A percentile compares a stretch with the other conserved stretches of the same genome.
Evolutionary conservation across 176 grass and related monocot species (phyloP).

Genomic region (Leersia perrieri): DNA sequence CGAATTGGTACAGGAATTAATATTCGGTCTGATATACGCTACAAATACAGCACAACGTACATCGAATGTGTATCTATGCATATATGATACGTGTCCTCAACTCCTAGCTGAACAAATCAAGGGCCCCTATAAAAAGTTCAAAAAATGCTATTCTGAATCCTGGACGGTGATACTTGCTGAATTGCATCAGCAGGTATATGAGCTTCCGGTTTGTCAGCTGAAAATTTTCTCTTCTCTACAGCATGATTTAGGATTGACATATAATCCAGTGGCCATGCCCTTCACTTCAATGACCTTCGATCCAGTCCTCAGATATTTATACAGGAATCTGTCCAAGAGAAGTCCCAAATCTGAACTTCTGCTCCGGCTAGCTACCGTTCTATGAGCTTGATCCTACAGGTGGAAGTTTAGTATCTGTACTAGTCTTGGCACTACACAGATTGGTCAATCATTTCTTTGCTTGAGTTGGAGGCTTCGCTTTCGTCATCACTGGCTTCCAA

Average conservation of each 20-base stretch:
- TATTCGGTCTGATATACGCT: neutral
- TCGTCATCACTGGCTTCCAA: slow-evolving; percentile 47
- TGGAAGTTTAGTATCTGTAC: neutral
- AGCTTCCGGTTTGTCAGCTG: neutral
- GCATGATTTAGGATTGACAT: neutral
- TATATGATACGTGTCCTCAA: neutral
- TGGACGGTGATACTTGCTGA: neutral
- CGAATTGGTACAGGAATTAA: neutral
- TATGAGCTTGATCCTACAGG: slow-evolving; percentile 10
- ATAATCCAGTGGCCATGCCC: neutral
- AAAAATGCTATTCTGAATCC: slow-evolving; percentile 21
- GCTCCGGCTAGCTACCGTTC: neutral
- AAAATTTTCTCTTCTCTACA: neutral
- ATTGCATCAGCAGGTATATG: neutral
- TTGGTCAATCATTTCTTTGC: slow-evolving; percentile 45
- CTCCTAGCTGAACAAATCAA: neutral
- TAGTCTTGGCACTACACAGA: slow-evolving; percentile 30
- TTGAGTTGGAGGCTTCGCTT: slow-evolving; percentile 20
- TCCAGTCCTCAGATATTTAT: neutral
- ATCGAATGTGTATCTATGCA: neutral
- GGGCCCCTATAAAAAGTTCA: neutral
- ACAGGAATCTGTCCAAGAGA: slow-evolving; percentile 1
- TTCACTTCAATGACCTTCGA: neutral
- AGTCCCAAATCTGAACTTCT: neutral
- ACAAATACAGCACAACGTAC: neutral